Base-by-base conservation (phyloP, 2,329 filamentous ascomycete genomes). In the Stachybotrys chartarum region DNA sequence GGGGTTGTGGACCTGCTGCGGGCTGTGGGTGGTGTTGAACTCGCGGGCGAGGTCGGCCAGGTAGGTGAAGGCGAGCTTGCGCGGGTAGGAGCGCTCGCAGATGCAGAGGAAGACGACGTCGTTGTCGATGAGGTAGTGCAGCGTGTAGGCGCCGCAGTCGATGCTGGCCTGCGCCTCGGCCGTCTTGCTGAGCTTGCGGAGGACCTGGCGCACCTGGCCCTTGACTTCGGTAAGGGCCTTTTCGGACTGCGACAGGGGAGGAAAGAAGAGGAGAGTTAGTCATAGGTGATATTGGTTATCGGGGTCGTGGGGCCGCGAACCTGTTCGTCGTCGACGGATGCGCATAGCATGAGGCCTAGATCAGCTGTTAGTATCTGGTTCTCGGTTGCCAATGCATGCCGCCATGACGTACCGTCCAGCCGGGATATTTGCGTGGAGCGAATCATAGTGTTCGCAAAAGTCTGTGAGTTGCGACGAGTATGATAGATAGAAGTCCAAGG, bases 51-150 rank as follows among this genome's bases (percentile, higher is more conserved):
- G 83, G 77, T 99, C 94, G 64, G 90, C 85, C 58, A 99, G 91
- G 81, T 97, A 99, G 58, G 93, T 97, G 75, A 99, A 96, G 68
- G 95, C 93, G 51, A 99, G 88, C 75, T 99, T 97, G 74, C 94
- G 93, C 56, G 94, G 93, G 79, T 97, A 99, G 55, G 90, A 90
- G 56, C 85, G 82, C 73, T 97, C 92, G 78, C 90, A 92, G 73
- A 99, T 93, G 79, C 89, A 91, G 65, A 97, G 81, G 79, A 96
- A 97, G 75, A 91, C 87, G 63, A 99, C 81, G 65, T 90, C 86
- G 67, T 85, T 80, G 66, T 87, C 79, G 74, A 99, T 89, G 60
- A 93, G 78, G 79, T 96, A 96, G 81, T 99, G 92, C 70, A 97
- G 80, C 58, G 85, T 91, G 78, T 90, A 92, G 77, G 70, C 66